Evolutionary conservation across 2,329 filamentous ascomycete species (phyloP).

Genomic region (Lachnellula suecica): DNA sequence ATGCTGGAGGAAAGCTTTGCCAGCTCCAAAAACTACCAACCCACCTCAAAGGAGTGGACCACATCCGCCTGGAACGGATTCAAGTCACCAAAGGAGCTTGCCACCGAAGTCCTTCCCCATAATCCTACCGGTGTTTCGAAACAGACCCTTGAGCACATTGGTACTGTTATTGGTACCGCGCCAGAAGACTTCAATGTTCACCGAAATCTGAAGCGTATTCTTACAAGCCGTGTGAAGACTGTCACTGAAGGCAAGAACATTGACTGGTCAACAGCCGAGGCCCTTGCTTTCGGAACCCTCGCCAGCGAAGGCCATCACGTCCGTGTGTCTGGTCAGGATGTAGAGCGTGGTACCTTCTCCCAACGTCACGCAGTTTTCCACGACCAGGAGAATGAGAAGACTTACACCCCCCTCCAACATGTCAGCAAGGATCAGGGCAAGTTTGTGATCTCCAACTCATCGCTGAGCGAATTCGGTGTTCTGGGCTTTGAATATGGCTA

Average conservation of each 20-base stretch:
- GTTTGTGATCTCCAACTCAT: slow-evolving; percentile 97
- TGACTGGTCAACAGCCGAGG: slow-evolving; percentile 96
- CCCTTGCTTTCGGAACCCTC: slow-evolving; percentile 88
- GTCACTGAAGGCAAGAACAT: slow-evolving; percentile 91
- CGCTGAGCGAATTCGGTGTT: slow-evolving; percentile 66
- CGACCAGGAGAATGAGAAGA: slow-evolving; percentile 91
- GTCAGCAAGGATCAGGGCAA: slow-evolving; percentile 88
- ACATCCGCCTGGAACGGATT: slow-evolving; percentile 99
- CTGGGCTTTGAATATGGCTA: slow-evolving; percentile 99
- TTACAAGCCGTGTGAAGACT: slow-evolving; percentile 85
- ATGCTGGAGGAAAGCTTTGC: slow-evolving; percentile 98
- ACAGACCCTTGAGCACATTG: slow-evolving; percentile 78
- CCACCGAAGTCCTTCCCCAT: slow-evolving; percentile 90
- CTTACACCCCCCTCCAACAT: slow-evolving; percentile 89
- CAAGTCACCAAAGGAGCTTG: slow-evolving; percentile 97
- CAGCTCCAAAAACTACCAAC: slow-evolving; percentile 96
- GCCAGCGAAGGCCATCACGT: slow-evolving; percentile 95
- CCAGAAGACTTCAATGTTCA: slow-evolving; percentile 89
- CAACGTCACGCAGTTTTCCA: slow-evolving; percentile 97
- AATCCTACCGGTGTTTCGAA: slow-evolving; percentile 77
- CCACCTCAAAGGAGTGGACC: slow-evolving; percentile 96
- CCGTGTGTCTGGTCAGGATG: slow-evolving; percentile 96
- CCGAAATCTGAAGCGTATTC: slow-evolving; percentile 95
- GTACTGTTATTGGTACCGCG: slow-evolving; percentile 71
- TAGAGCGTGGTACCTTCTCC: slow-evolving; percentile 98